Evolutionary conservation across 2,329 filamentous ascomycete species (phyloP).

Genomic region (Pestalotiopsis fici): DNA sequence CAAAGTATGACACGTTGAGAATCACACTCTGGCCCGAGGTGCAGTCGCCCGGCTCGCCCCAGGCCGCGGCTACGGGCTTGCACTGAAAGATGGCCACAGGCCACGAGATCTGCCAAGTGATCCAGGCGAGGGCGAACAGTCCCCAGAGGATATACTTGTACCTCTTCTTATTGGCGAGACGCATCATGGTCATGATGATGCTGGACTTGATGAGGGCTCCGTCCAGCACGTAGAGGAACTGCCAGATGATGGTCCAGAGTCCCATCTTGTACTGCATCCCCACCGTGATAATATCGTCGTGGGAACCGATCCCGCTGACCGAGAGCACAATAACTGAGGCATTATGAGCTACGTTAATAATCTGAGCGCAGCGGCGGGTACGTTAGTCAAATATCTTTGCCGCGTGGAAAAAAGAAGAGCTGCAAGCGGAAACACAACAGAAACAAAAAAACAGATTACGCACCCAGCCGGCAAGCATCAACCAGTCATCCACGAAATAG

Average conservation of each 20-base stretch:
- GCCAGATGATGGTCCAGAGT: constrained; percentile 12
- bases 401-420: too few relatives aligned
- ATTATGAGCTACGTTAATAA: constrained; percentile 16
- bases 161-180: constrained; percentile 13
- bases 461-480: constrained; percentile 14
- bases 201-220: constrained; percentile 16
- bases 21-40: constrained; percentile 5
- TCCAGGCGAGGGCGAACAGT: constrained; percentile 9
- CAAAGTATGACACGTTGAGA: constrained; percentile 14
- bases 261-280: not conserved
- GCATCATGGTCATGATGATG: constrained; percentile 15
- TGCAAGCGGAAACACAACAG: too few relatives aligned
- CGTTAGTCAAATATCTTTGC: not conserved
- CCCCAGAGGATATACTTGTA: constrained; percentile 13
- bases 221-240: constrained; percentile 14
- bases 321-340: constrained; percentile 18
- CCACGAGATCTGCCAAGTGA: constrained; percentile 11
- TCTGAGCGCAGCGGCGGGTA: not conserved
- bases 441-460: not conserved
- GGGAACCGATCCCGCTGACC: constrained; percentile 17
- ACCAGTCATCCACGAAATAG: constrained; percentile 4
- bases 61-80: constrained; percentile 12
- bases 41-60: constrained; percentile 13
- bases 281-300: not conserved
- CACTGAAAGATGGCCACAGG: constrained; percentile 12